A percentile compares a stretch with the other conserved stretches of the same genome.
phyloP scores from a whole-genome alignment of 768 basidiomycete species.

The Lyophyllum semitale region DNA sequence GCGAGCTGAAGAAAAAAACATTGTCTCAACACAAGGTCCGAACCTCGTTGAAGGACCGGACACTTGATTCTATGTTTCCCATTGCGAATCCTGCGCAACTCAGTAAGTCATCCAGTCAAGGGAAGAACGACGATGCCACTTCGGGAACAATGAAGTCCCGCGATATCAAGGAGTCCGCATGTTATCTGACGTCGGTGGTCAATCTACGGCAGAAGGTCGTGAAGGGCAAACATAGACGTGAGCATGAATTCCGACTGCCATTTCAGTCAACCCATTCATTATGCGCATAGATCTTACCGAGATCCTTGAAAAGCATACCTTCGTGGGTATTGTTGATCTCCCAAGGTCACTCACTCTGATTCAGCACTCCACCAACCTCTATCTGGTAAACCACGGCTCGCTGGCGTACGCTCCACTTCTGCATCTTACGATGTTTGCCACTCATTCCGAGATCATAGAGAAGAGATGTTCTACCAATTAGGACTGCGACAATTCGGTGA shows the following conservation, averaged over 20 bases:
- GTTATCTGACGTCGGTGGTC: constrained; percentile 73
- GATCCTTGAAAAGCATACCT: constrained; percentile 84
- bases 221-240: constrained; percentile 72
- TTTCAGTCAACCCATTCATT: background rate
- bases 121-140: constrained; percentile 19
- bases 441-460: constrained; percentile 44
- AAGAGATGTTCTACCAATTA: constrained; percentile 95
- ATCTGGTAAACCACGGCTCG: constrained; percentile 82
- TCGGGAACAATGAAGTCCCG: constrained; percentile 32
- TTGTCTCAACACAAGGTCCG: constrained; percentile 90
- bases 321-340: constrained; percentile 89
- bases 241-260: constrained; percentile 22
- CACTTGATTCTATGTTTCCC: constrained; percentile 94
- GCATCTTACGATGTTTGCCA: background rate
- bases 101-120: constrained; percentile 22
- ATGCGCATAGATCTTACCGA: constrained; percentile 69
- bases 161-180: constrained; percentile 75
- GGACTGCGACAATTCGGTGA: constrained; percentile 90
- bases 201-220: constrained; percentile 59
- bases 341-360: constrained; percentile 75
- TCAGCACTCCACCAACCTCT: constrained; percentile 87
- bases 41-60: constrained; percentile 84
- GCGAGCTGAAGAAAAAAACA: constrained; percentile 44
- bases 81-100: constrained; percentile 56
- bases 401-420: constrained; percentile 65